Base-by-base conservation (phyloP, 345 rosid species). In the Eucalyptus cloeziana region DNA sequence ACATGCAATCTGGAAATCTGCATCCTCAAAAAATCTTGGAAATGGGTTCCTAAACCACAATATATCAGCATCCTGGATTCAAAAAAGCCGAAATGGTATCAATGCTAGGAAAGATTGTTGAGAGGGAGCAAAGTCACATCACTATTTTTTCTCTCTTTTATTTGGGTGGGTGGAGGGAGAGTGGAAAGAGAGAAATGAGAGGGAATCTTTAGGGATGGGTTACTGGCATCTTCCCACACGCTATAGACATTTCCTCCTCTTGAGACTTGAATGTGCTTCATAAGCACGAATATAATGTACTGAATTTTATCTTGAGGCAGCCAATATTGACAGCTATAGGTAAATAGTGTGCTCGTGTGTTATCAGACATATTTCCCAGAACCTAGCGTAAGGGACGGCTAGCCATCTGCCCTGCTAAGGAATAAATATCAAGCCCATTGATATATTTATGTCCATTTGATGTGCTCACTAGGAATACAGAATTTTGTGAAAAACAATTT, bases 31-130 rank as follows among this genome's bases (percentile, higher is more conserved):
- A 92, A 97, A 96, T 90, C 90, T 92, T 7, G 93, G 93, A 92
- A 96, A 95, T 52, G 99, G 99, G 90, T 95, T 93, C 91, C 99
- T 94, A 91, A 97, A 95, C 99, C 99, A 97, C 98, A 97, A 94
- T 93, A 97, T 89, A 95, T 97, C 99, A 90, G 96, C 98, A 94
- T 97, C 99, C 99, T 97, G 93, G 83, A 92, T 86, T 56, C 88
- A 52, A 30, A 88, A 52, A 76, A 49, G 88, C 67, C 45, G 80
- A 87, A 88, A 22, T 27, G 90, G 79, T 47, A 89, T 86, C 92
- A 81, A 86, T 49, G 83, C 83, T 21, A 37, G 15, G 47, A 76
- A 76, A 76, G 47, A 40, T 37, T 76, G 47, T 40, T 76, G 25
- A 76, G 54, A 49, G 37, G 54, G 27, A 50, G 33, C 8, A 31